Evolutionary conservation across 225 moss, liverwort and hornwort species (phyloP).

Genomic region (Physcomitrium patens): DNA sequence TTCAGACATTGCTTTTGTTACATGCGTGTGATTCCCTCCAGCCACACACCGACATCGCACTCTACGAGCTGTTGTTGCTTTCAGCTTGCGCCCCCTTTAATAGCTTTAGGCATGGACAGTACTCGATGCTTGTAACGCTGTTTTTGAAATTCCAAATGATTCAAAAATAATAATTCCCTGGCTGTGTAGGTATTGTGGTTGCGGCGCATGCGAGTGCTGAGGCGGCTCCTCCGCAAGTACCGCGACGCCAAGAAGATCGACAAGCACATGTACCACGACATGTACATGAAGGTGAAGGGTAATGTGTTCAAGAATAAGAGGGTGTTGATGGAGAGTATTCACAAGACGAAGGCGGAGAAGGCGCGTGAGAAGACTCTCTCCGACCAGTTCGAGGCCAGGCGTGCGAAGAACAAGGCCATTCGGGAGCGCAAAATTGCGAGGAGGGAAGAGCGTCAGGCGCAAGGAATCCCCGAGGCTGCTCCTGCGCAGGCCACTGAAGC

Average conservation of each 20-base stretch:
- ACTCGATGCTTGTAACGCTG: no score
- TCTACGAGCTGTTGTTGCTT: no score
- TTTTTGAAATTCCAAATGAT: no score
- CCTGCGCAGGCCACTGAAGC: neutral
- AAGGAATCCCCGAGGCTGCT: neutral
- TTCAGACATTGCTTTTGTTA: no score
- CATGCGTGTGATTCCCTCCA: no score
- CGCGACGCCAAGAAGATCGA: constrained; percentile 77
- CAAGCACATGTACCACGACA: constrained; percentile 88
- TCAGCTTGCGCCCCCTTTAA: no score
- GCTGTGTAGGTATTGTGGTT: constrained; percentile 45
- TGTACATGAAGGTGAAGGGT: constrained; percentile 96
- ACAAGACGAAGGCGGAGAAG: constrained; percentile 82
- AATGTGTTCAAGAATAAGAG: constrained; percentile 84
- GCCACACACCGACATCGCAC: no score
- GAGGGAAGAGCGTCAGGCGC: no score
- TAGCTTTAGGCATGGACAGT: no score
- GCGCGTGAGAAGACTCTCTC: constrained; percentile 59
- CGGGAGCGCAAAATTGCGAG: no score
- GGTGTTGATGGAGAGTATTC: constrained; percentile 74
- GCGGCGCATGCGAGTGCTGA: constrained; percentile 62
- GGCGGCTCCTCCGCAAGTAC: constrained; percentile 64
- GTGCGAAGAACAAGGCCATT: constrained; percentile 63
- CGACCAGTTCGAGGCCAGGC: constrained; percentile 71
- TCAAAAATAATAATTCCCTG: no score